Base-by-base conservation (phyloP, 495 filamentous ascomycete genomes). In the Annulohypoxylon stygium region DNA sequence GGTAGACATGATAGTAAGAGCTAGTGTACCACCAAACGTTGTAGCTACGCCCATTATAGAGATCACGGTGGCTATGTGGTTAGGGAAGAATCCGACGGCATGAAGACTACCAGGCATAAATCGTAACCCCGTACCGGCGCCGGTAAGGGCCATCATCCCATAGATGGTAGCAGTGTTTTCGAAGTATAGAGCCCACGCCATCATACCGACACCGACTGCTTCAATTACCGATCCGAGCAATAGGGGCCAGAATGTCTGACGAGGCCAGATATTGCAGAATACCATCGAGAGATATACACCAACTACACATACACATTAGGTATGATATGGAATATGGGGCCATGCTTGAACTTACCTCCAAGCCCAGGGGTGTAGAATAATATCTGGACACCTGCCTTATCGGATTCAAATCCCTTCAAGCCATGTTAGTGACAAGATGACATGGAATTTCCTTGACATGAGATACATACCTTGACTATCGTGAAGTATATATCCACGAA, bases 401-500 rank as follows among this genome's bases (percentile, higher is more conserved):
- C 81, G 9, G 88, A 75, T 11, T 62, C 63, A 51, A 83, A 83
- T 25, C 78, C 81, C 73, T 85, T 76, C 1, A 7, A 30, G 14
- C 3, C 2, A 62, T 41, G 47, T 74, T 30, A 73, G 37, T 6
- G 4, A 16, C 11, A 16, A 51, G 10, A 33, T 41, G 18, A 0
- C 0, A 20, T 61, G 18, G 20, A 26, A 55, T n/a, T 26, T 16
- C 6, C 14, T 12, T 3, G 2, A 30, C 1, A 14, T 33, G 26
- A n/a, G 3, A 6, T 64, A 25, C 61, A 16, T 65, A 72, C 75
- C 72, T 75, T 70, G 1, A 89, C 88, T 8, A 90, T 71, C 2
- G 84, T 80, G 73, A 89, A 90, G 77, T 90, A 91, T 10, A 89
- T 76, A 36, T 84, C 83, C 71, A 90, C 84, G 69, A 88, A 90